Evolutionary conservation across 2,329 filamentous ascomycete genomes (phyloP), one percentile per base, ranked within the genome.

Genomic region (Sporothrix globosa): DNA sequence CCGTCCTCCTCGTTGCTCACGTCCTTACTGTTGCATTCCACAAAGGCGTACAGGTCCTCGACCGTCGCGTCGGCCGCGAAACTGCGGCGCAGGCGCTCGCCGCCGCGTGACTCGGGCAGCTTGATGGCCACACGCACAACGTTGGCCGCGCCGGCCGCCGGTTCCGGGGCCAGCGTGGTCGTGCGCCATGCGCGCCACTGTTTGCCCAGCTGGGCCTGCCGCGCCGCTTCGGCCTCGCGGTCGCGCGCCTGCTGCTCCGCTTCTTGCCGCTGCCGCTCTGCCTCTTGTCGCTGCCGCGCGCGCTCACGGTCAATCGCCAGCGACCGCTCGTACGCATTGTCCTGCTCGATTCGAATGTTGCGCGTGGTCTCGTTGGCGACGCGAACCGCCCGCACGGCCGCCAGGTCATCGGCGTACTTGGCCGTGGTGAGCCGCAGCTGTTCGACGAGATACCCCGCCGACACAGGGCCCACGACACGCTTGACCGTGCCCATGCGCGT

Each of bases 41-140:
- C 93, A 81, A 97, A 97, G 0, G 95, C 96, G 79, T 98, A 98
- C 6, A 99, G 82, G 76, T 97, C 93, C 78, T 98, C 95, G 50
- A 98, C 83, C 2, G 86, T 84, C 0, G 91, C 88, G n/a, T 88
- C 83, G 0, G 85, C 83, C 0, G 83, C 79, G 78, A 99, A 98
- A 27, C 67, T 68, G 66, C 87, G 87, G 54, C 95, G 87, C 70
- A 97, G 87, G 2, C 97, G 87, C 54, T 94, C 86, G 65, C 92
- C 91, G 4, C 87, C 90, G 0, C 80, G 81, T 41, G 79, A 78
- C 73, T 85, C 83, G 10, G 88, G 87, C 85, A 90, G 86, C 81
- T 88, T 89, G 54, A 90, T 80, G 4, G 87, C 88, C 39, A 90
- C 82, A n/a, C 93, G 88, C 21, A 97, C 91, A 0, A 90, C 85